Base-by-base conservation (phyloP, 2,329 filamentous ascomycete genomes). In the Septoria petroselini region DNA sequence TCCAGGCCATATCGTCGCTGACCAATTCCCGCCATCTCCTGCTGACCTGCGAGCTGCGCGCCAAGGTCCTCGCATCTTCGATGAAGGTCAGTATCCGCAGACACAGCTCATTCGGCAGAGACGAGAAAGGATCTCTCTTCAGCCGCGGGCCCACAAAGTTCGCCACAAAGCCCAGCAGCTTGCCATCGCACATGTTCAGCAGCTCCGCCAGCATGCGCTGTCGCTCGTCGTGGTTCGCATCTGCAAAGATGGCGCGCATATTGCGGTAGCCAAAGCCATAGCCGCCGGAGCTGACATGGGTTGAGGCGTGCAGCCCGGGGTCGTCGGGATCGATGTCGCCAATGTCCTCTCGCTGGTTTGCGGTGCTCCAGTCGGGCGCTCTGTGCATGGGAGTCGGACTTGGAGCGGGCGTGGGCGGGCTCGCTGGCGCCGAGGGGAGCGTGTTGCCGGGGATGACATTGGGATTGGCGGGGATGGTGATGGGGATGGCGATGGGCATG, bases 1-100 rank as follows among this genome's bases (percentile, higher is more conserved):
- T 96, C 93, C 93, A 98, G 1, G 93, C 95, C 72, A 96, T 91
- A 69, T 98, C 93, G 68, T 98, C 93, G 65, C 86, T 91, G 41
- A 98, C 78, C 6, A 98, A 78, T 69, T 96, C 91, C 56, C 88
- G 82, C 93, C 93, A 98, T 68, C 91, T 81, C 58, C 84, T 84
- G 46, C 93, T 98, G n/a, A 98, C 93, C 68, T 97, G 91, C 4
- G 91, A 95, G 44, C 93, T 88, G 66, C 93, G 81, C 31, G 91
- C 91, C 39, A 98, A 78, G 2, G 94, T 94, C 67, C 91, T 93
- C 1, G 93, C 91, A 65, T 98, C 93, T 64, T 98, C 93, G 65
- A 98, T 91, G 68, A 95, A 98, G 35, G 91, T 95, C 42, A 98
- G 77, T 58, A 98, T 88, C 86, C 95, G 64, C 53, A 98, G 74